A percentile compares a stretch with the other conserved stretches of the same genome.
Evolutionary conservation across 352 stramenopile genomes (phyloP).

Genomic region (Pythium sukuiense): DNA sequence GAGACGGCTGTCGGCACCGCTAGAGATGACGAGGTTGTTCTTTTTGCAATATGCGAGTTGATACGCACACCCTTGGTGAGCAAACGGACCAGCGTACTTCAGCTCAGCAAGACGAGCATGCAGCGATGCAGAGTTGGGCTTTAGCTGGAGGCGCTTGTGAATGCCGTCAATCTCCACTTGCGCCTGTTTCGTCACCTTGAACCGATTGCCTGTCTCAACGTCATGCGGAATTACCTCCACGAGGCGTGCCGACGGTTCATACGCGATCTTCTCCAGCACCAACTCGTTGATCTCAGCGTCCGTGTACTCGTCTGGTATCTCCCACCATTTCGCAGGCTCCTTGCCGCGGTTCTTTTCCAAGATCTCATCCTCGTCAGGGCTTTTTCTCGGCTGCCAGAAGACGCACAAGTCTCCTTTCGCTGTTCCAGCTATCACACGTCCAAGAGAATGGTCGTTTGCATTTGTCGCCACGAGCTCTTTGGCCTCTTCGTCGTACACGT

Average conservation of each 20-base stretch:
- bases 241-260: slow-evolving; percentile 54
- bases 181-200: slow-evolving; percentile 55
- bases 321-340: slow-evolving; percentile 73
- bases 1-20: slow-evolving; percentile 46
- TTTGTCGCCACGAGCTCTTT: slow-evolving; percentile 48
- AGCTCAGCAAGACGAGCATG: slow-evolving; percentile 45
- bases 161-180: slow-evolving; percentile 61
- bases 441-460: slow-evolving; percentile 54
- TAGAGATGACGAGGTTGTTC: slow-evolving; percentile 54
- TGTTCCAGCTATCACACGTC: slow-evolving; percentile 59
- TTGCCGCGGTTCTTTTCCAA: slow-evolving; percentile 30
- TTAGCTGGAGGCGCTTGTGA: slow-evolving; percentile 42
- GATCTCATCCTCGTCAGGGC: slow-evolving; percentile 36
- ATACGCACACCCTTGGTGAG: slow-evolving; percentile 40
- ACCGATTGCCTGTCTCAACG: slow-evolving; percentile 60
- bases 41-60: slow-evolving; percentile 62
- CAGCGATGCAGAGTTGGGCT: slow-evolving; percentile 46
- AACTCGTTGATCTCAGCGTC: slow-evolving; percentile 65
- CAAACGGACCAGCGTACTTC: slow-evolving; percentile 53
- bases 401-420: slow-evolving; percentile 66
- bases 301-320: slow-evolving; percentile 65
- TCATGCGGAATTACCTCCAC: slow-evolving; percentile 68
- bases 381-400: slow-evolving; percentile 59
- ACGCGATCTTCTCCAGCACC: slow-evolving; percentile 57
- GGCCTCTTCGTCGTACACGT: slow-evolving; percentile 49